Evolutionary conservation across 2,329 filamentous ascomycete species (phyloP), one percentile per base, ranked within the genome.

Genomic region (Beauveria sp.): DNA sequence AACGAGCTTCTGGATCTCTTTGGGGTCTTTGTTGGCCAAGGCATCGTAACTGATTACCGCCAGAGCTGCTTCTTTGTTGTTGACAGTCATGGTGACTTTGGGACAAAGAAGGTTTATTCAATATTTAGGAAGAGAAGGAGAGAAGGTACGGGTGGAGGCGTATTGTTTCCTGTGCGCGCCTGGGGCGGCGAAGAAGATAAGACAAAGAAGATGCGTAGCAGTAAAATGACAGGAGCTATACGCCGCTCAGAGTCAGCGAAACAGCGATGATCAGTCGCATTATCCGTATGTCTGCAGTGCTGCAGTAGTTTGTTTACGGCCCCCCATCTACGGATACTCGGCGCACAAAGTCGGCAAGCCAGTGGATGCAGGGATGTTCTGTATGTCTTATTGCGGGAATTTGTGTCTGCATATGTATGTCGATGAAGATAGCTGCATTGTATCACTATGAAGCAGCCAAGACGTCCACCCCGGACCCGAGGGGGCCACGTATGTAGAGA

Each of bases 1-100:
- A n/a, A 60, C 57, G 1, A 60, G 57, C 26, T 48, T 60, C 41
- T 48, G 48, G 34, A 60, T 54, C 28, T 60, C 48, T 26, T n/a
- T 10, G 20, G 20, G 12, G 20, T 60, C 50, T 54, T 54, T 54
- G n/a, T 37, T 54, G 37, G 50, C 57, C 43, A 60, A 34, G 2
- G 57, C 57, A 16, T 60, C 50, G 48, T 60, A 60, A 3, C 54
- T n/a, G 41, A 60, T 16, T 47, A 47, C 26, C 6, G 40, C 50
- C 20, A 60, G 30, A 48, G 48, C 47, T 16, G 48, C 57, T 2
- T 53, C 22, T 40, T 44, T 60, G 5, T 47, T 18, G 46, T 53
- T 54, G 0, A 18, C 18, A 18, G 26, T 41, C 56, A 59, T 59
- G 30, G 12, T 34, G 1, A 16, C 12, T 6, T 18, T 6, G 3